Percentiles rank a stretch among this genome's conserved stretches.
phyloP scores from a whole-genome alignment of 768 basidiomycete genomes.

The Suillus hirtellus region DNA sequence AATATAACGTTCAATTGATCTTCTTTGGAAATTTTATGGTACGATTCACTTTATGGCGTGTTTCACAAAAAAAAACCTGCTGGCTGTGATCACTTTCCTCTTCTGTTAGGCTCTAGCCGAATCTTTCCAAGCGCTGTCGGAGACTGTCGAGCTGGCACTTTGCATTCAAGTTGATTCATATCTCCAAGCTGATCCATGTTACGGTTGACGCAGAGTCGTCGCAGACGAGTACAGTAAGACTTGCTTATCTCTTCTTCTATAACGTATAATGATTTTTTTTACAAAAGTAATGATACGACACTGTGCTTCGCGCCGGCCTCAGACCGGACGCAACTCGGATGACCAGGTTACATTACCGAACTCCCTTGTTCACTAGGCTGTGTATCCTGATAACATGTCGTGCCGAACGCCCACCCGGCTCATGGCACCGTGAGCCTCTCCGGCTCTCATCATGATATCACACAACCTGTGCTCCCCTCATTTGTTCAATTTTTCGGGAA shows the following conservation, averaged over 20 bases:
- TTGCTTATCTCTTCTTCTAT: neutral
- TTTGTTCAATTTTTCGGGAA: neutral
- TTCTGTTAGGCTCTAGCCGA: neutral
- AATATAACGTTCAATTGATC: conserved; percentile 25
- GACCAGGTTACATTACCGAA: neutral
- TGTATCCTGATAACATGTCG: neutral
- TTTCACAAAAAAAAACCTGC: conserved; percentile 21
- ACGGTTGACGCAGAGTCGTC: too few species aligned
- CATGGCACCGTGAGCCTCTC: neutral
- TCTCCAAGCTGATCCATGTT: neutral
- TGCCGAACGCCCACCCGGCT: neutral
- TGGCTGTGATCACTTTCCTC: neutral
- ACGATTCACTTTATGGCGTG: conserved; percentile 33
- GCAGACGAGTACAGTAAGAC: neutral
- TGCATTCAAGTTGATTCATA: neutral
- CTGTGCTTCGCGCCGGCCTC: neutral
- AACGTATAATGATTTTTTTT: neutral
- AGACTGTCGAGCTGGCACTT: neutral
- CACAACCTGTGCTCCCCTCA: neutral
- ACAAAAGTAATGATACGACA: conserved; percentile 1
- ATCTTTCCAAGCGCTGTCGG: neutral
- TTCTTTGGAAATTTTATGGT: conserved; percentile 27
- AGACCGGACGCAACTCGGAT: neutral
- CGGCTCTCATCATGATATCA: neutral
- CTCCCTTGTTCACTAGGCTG: neutral